Conservation (phyloP, 2,329 filamentous ascomycete genomes). For the Hymenotorrendiella dingleyae region DNA sequence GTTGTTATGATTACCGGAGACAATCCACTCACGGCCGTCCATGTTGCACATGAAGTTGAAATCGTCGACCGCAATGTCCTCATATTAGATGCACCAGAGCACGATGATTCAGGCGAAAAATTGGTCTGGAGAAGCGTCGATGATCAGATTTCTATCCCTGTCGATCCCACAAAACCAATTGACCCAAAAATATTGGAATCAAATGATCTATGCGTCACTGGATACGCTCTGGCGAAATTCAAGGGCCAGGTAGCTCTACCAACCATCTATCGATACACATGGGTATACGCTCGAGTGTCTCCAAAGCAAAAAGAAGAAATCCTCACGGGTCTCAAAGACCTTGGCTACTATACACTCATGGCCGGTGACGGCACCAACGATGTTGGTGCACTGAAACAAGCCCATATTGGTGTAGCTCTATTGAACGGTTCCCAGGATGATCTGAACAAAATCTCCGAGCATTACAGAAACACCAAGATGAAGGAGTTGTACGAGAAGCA, state of each 20-base stretch:
- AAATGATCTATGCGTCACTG: slow-evolving; percentile 94
- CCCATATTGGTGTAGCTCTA: slow-evolving; percentile 91
- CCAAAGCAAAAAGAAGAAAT: slow-evolving; percentile 99
- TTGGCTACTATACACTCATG: slow-evolving; percentile 98
- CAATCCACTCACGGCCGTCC: slow-evolving; percentile 92
- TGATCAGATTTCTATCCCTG: slow-evolving; percentile 78
- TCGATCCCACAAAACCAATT: slow-evolving; percentile 75
- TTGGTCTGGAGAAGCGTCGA: slow-evolving; percentile 95
- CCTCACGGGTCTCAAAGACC: slow-evolving; percentile 89
- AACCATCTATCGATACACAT: slow-evolving; percentile 78
- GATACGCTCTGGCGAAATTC: slow-evolving; percentile 87
- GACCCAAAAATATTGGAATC: slow-evolving; percentile 73
- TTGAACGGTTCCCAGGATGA: slow-evolving; percentile 93
- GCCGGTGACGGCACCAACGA: slow-evolving; percentile 98
- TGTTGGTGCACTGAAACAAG: slow-evolving; percentile 94
- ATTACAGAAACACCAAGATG: slow-evolving; percentile 92
- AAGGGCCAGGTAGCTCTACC: slow-evolving; percentile 71
- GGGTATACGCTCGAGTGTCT: slow-evolving; percentile 97
- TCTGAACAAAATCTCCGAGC: slow-evolving; percentile 84
- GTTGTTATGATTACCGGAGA: slow-evolving; percentile 99
- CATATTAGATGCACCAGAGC: slow-evolving; percentile 90
- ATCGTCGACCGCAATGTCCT: slow-evolving; percentile 95
- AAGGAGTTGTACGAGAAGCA: slow-evolving; percentile 99
- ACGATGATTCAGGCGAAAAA: slow-evolving; percentile 72
- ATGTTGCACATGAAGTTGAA: slow-evolving; percentile 91